Evolutionary conservation across 2,329 filamentous ascomycete genomes (phyloP).

Genomic region (Fusarium succisae): DNA sequence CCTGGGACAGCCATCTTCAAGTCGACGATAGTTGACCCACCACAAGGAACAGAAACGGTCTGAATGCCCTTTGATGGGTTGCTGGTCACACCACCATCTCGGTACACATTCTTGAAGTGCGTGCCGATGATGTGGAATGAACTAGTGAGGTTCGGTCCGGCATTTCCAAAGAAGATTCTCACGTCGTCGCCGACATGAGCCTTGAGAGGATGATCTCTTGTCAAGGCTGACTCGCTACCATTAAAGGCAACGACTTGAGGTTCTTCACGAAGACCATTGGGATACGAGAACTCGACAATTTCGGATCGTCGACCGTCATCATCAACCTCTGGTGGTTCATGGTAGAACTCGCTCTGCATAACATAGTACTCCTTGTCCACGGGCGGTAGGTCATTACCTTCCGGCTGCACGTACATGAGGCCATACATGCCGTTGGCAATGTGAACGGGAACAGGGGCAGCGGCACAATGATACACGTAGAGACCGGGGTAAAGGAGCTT

Average conservation of each 20-base stretch:
- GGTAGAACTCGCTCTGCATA: conserved; percentile 31
- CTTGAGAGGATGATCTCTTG: conserved; percentile 17
- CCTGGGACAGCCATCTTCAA: conserved; percentile 23
- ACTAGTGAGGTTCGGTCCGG: conserved; percentile 20
- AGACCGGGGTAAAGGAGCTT: conserved; percentile 22
- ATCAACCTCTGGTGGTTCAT: conserved; percentile 19
- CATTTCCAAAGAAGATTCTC: conserved; percentile 23
- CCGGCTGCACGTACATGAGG: conserved; percentile 23
- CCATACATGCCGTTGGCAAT: neutral
- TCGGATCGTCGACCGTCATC: conserved; percentile 18
- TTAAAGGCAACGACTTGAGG: neutral
- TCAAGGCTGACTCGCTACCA: conserved; percentile 15
- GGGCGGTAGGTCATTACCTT: neutral
- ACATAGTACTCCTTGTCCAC: conserved; percentile 28
- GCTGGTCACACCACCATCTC: conserved; percentile 12
- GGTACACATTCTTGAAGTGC: conserved; percentile 18
- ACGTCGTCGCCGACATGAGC: conserved; percentile 12
- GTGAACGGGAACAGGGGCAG: neutral
- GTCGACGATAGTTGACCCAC: conserved; percentile 21
- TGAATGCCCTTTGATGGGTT: conserved; percentile 7
- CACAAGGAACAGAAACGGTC: conserved; percentile 10
- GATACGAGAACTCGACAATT: conserved; percentile 20
- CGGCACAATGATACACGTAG: conserved; percentile 11
- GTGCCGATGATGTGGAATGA: conserved; percentile 23
- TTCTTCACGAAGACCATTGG: conserved; percentile 2